Evolutionary conservation across 805 yeast species (phyloP), one percentile per base, ranked within the genome.

Genomic region (Kazachstania martiniae): DNA sequence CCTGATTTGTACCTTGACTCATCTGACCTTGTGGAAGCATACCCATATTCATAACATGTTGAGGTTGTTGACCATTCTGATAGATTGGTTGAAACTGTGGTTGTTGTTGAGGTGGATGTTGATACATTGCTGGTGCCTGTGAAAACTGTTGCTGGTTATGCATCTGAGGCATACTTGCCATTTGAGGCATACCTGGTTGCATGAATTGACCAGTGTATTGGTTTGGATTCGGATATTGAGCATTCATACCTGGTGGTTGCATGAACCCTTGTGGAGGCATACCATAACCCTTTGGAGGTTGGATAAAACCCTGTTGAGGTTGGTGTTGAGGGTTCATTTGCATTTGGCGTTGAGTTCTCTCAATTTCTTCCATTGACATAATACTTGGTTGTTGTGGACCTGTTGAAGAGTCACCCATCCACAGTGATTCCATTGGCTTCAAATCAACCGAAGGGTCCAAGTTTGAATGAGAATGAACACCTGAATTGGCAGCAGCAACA

Each of bases 331-430:
- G 43, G 8, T 32, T 43, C 32, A 37, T 33, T 33, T 49, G 57
- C 32, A 41, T 39, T 38, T 50, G 60, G 25, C 51, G 58, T 31
- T 45, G 57, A 37, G 53, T 61, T 33, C 94, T 84, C 59, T 86
- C 95, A 42, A 86, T 71, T 46, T 86, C 93, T 52, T 81, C 89
- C 53, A 84, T 63, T 8, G 94, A 79, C 44, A 81, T 58, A 15
- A 78, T 66, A 21, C 35, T 44, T 12, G 42, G 39, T 12, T 35
- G 39, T 28, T 34, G 42, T 17, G 31, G 42, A 18, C 27, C 37
- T 13, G 18, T 28, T 7, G 24, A 21, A 3, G 8, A 14, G 25
- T 16, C 12, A 18, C 32, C 32, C 21, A 30, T 69, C 87, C 87
- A 79, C 29, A 79, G 51, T 2, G 84, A 75, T 29, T 77, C 81